phyloP scores from a whole-genome alignment of 805 yeast genomes.

The Monosporozyma servazzii region DNA sequence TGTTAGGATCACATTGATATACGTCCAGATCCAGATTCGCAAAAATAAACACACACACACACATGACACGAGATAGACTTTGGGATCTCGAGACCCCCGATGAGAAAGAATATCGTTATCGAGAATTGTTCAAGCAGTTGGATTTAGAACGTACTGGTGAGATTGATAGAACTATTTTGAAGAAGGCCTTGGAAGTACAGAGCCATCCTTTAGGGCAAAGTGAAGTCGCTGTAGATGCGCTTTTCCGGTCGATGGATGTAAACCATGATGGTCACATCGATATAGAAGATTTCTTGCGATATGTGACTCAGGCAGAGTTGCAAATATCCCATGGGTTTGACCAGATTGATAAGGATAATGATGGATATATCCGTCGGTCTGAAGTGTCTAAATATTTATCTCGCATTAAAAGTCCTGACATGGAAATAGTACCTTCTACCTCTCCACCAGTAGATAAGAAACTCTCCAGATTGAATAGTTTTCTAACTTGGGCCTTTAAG shows the following conservation, averaged over 20 bases:
- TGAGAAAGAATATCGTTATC: conserved; percentile 30
- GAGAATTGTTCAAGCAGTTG: conserved; percentile 34
- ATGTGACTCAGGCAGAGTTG: conserved; percentile 56
- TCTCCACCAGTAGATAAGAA: background rate
- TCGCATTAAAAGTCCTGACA: background rate
- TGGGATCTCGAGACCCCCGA: background rate
- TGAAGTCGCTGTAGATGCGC: conserved; percentile 45
- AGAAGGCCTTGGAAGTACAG: conserved; percentile 33
- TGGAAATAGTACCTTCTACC: background rate
- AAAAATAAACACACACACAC: background rate
- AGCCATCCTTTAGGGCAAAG: conserved; percentile 61
- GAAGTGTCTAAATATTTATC: conserved; percentile 61
- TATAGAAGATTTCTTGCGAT: conserved; percentile 56
- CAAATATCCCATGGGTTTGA: conserved; percentile 64
- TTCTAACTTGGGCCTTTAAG: conserved; percentile 27
- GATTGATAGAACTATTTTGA: conserved; percentile 31
- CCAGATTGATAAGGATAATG: conserved; percentile 59
- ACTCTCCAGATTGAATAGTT: conserved; percentile 13
- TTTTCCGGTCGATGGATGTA: conserved; percentile 52
- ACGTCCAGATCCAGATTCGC: background rate
- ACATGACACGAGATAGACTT: background rate
- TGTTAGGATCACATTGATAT: background rate
- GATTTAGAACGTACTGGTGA: conserved; percentile 34
- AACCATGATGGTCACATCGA: conserved; percentile 50
- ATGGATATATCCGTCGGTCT: conserved; percentile 54